Base-by-base conservation (phyloP, 2,329 filamentous ascomycete species). In the Pyrenochaeta sp. region DNA sequence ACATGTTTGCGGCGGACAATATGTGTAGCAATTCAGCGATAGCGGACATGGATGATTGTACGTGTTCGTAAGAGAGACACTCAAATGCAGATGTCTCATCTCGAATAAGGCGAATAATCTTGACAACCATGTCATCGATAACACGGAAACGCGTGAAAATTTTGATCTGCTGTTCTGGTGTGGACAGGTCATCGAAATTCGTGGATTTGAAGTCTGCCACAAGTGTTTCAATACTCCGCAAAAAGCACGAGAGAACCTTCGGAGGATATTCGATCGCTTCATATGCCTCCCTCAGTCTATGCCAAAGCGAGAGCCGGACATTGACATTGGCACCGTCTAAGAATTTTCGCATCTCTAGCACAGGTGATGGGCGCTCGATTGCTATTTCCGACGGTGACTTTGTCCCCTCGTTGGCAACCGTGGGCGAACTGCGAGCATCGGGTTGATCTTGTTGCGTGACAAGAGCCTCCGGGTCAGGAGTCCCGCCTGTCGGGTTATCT, bases 221-320 rank as follows among this genome's bases (percentile, higher is more conserved):
- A 14, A 97, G 83, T 60, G 92, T 87, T 65, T 95, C 90, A 34
- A 97, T 89, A 55, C 89, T 90, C 56, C 88, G 87, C 20, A 99
- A 77, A 48, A 89, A 83, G 69, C 92, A 97, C 0, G 89, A 95
- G 20, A 96, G 84, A 10, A 94, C 86, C 68, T 96, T 96, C 0
- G 93, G 91, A 0, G 83, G 76, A 60, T 96, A 96, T 6, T 88
- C 83, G 48, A 99, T 96, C 6, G 82, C 83, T 38, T 85, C 81
- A 62, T 99, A 99, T 0, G 94, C 93, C 53, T 94, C 88, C 24
- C 90, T 86, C n/a, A 99, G 80, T 36, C 90, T 85, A 50, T 88
- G 87, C 94, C 94, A 99, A 1, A 99, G 77, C 53, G 94, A 91
- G 1, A 97, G 75, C 23, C 90, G 85, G 36, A 97, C 75, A 39